phyloP scores from a whole-genome alignment of 768 basidiomycete species.

The Hebeloma cylindrosporum region DNA sequence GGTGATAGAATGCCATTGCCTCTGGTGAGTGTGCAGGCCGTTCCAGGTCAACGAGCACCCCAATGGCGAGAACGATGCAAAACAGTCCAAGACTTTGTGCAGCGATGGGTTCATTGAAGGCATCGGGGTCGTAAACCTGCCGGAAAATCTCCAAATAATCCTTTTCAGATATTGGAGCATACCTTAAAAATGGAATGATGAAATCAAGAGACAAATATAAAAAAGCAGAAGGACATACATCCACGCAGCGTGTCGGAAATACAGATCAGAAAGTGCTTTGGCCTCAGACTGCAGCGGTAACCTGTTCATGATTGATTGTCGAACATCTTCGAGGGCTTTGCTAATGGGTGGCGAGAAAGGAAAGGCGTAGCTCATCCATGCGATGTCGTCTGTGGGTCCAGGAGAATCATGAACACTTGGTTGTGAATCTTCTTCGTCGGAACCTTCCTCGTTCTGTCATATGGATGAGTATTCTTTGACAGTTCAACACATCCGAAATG shows the following conservation, averaged over 20 bases:
- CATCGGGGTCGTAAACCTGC: slow-evolving; percentile 50
- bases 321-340: slow-evolving; percentile 44
- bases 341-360: slow-evolving; percentile 50
- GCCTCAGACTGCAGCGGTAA: slow-evolving; percentile 45
- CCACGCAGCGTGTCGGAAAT: slow-evolving; percentile 71
- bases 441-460: slow-evolving; percentile 59
- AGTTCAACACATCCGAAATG: slow-evolving; percentile 11
- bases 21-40: slow-evolving; percentile 52
- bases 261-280: slow-evolving; percentile 45
- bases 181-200: slow-evolving; percentile 39
- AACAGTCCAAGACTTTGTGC: slow-evolving; percentile 60
- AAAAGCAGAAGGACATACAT: slow-evolving; percentile 55
- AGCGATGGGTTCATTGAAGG: slow-evolving; percentile 39
- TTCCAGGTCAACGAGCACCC: slow-evolving; percentile 60
- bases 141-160: slow-evolving; percentile 58
- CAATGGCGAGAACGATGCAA: slow-evolving; percentile 64
- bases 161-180: slow-evolving; percentile 59
- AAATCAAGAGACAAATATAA: not conserved
- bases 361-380: slow-evolving; percentile 62
- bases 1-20: slow-evolving; percentile 59
- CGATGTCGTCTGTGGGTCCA: slow-evolving; percentile 51
- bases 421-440: slow-evolving; percentile 46
- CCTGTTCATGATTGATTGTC: slow-evolving; percentile 42
- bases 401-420: slow-evolving; percentile 27
- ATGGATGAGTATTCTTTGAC: slow-evolving; percentile 5